Evolutionary conservation across 345 rosid species (phyloP).

Genomic region (Euphorbia tirucalli): DNA sequence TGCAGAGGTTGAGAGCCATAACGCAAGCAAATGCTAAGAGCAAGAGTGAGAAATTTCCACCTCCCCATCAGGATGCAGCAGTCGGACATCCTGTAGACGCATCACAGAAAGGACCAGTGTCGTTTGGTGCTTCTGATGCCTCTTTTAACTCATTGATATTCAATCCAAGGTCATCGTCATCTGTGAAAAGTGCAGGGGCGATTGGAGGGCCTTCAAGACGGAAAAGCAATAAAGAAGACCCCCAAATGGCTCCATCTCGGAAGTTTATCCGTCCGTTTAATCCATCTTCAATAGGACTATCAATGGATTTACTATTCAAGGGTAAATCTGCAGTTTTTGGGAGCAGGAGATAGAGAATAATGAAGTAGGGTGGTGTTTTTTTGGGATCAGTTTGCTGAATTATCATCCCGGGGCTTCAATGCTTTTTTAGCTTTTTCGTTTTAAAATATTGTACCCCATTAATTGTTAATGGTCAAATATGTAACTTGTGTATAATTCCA

Average conservation of each 20-base stretch:
- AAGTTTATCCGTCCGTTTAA: slow-evolving; percentile 50
- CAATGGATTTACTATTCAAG: slow-evolving; percentile 54
- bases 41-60: slow-evolving; percentile 93
- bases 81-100: slow-evolving; percentile 61
- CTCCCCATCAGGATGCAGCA: slow-evolving; percentile 89
- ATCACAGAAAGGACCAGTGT: slow-evolving; percentile 43
- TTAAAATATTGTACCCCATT: too few species aligned
- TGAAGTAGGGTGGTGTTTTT: not conserved
- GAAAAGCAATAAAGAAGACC: slow-evolving; percentile 36
- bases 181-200: slow-evolving; percentile 33
- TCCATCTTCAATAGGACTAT: slow-evolving; percentile 50
- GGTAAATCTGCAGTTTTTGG: slow-evolving; percentile 58
- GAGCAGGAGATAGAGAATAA: slow-evolving; percentile 34
- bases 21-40: slow-evolving; percentile 63
- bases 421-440: not conserved
- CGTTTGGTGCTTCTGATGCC: slow-evolving; percentile 40
- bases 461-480: slow-evolving; percentile 22
- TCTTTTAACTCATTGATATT: slow-evolving; percentile 36
- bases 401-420: slow-evolving; percentile 7
- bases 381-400: too few species aligned
- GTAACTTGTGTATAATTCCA: slow-evolving; percentile 11
- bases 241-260: slow-evolving; percentile 43
- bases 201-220: slow-evolving; percentile 36
- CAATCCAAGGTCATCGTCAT: slow-evolving; percentile 35
- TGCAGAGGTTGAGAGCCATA: slow-evolving; percentile 30